Conservation (phyloP, 176 grass and related monocot genomes). For the Saccharum spontaneum region DNA sequence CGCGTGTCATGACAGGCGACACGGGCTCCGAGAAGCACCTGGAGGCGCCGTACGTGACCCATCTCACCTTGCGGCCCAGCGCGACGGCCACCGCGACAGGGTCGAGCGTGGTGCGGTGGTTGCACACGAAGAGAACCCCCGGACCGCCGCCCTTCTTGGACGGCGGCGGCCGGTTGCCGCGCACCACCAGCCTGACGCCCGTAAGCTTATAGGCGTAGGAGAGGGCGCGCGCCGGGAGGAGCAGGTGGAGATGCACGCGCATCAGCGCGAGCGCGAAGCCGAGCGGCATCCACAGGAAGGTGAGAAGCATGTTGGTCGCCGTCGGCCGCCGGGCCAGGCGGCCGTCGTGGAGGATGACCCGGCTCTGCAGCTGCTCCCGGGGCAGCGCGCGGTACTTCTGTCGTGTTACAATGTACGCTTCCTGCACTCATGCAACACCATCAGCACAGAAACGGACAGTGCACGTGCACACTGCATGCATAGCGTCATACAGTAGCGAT, state of each 20-base stretch:
- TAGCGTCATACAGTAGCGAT: background rate
- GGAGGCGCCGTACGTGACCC: slow-evolving; percentile 55
- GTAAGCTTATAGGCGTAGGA: slow-evolving; percentile 55
- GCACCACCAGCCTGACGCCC: slow-evolving; percentile 66
- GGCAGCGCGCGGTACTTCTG: slow-evolving; percentile 45
- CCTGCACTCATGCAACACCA: slow-evolving; percentile 30
- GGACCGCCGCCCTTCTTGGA: slow-evolving; percentile 13
- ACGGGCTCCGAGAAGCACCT: slow-evolving; percentile 33
- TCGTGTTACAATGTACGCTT: slow-evolving; percentile 55
- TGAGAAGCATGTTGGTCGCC: slow-evolving; percentile 55
- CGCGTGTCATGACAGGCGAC: slow-evolving; percentile 37
- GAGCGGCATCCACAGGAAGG: slow-evolving; percentile 69
- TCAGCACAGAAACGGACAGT: background rate
- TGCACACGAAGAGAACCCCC: slow-evolving; percentile 73
- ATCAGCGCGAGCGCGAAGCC: slow-evolving; percentile 57
- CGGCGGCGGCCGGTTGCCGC: slow-evolving; percentile 39
- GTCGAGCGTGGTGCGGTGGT: slow-evolving; percentile 71
- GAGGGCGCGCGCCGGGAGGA: slow-evolving; percentile 50
- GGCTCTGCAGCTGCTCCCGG: slow-evolving; percentile 45
- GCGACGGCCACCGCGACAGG: slow-evolving; percentile 33
- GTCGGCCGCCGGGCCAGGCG: slow-evolving; percentile 62
- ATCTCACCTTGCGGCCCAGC: slow-evolving; percentile 63
- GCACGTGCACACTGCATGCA: background rate
- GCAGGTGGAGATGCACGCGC: slow-evolving; percentile 49
- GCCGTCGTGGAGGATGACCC: slow-evolving; percentile 61